A percentile compares a stretch with the other conserved stretches of the same genome.
phyloP scores from a whole-genome alignment of 768 basidiomycete species.

The Leccinum variicolor region DNA sequence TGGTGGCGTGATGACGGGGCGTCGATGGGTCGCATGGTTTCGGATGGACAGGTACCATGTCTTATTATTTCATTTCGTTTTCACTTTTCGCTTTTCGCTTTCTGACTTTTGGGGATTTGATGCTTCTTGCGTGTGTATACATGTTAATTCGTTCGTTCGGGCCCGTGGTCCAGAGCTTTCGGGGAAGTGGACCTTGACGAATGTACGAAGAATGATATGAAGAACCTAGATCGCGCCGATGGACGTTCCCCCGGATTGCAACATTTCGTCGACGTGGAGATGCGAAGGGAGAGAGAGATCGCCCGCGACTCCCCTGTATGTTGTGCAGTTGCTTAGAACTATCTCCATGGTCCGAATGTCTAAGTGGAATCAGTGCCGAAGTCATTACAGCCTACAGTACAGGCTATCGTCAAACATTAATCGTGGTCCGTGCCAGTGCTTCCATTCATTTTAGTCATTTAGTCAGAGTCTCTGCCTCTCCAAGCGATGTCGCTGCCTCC shows the following conservation, averaged over 20 bases:
- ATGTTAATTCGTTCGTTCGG: neutral
- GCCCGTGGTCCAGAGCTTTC: neutral
- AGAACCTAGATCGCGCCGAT: neutral
- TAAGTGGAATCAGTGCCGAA: neutral
- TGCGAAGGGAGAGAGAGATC: too few species aligned
- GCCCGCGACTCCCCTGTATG: too few species aligned
- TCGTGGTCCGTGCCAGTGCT: too few species aligned
- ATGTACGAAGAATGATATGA: neutral
- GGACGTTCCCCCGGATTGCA: neutral
- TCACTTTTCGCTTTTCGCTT: neutral
- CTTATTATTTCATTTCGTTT: conserved; percentile 5
- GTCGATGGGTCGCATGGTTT: neutral
- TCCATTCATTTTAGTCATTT: neutral
- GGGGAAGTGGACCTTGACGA: neutral
- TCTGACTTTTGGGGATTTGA: neutral
- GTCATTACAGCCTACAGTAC: neutral
- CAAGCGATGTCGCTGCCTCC: neutral
- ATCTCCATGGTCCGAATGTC: too few species aligned
- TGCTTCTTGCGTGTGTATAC: neutral
- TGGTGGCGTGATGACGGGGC: neutral
- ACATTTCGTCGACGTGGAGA: neutral
- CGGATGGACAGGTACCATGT: conserved; percentile 4
- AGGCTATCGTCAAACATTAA: neutral
- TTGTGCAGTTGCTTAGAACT: too few species aligned
- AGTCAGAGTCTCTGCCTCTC: neutral